Percentiles rank a stretch among this genome's conserved stretches.
These are phyloP conservation scores for Pulicaria dysenterica DNA, from an alignment of 129 eudicot species.

Conservation along the genomic window DNA sequence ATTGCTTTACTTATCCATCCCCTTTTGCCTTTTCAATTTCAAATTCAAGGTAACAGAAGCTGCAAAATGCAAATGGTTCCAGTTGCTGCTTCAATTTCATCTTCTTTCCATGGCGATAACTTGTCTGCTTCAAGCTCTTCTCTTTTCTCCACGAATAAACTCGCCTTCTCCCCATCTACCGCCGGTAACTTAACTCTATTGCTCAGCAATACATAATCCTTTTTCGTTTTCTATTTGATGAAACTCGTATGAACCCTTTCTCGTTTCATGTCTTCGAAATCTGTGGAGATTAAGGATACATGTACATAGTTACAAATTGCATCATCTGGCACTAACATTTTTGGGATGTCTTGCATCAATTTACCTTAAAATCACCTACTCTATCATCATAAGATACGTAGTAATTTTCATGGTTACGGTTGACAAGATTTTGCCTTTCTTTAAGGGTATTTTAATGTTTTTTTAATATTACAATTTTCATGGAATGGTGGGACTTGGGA, in stretches of 20 bases:
- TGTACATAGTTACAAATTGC: slow-evolving; percentile 5
- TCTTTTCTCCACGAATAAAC: slow-evolving; percentile 38
- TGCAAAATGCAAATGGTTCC: slow-evolving; percentile 42
- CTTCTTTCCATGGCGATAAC: slow-evolving; percentile 42
- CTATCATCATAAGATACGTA: not conserved
- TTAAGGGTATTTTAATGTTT: not conserved
- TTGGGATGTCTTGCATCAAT: too few relatives aligned
- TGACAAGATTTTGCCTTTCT: not conserved
- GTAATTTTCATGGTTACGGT: not conserved
- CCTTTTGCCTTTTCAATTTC: slow-evolving; percentile 7
- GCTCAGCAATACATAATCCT: not conserved
- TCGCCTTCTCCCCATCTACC: slow-evolving; percentile 16
- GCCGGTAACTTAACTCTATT: slow-evolving; percentile 24
- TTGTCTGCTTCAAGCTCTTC: slow-evolving; percentile 48
- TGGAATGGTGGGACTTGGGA: not conserved
- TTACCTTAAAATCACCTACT: not conserved
- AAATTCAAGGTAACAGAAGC: slow-evolving; percentile 23
- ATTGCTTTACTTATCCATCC: too few relatives aligned
- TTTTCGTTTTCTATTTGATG: not conserved
- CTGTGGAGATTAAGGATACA: not conserved
- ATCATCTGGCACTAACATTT: not conserved
- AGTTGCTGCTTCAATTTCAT: slow-evolving; percentile 40
- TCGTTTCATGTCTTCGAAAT: not conserved
- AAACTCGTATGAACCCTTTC: not conserved
- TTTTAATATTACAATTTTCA: not conserved